Percentiles rank a stretch among this genome's conserved stretches.
phyloP scores from a whole-genome alignment of 2,329 filamentous ascomycete genomes.

The Phoma sp. region DNA sequence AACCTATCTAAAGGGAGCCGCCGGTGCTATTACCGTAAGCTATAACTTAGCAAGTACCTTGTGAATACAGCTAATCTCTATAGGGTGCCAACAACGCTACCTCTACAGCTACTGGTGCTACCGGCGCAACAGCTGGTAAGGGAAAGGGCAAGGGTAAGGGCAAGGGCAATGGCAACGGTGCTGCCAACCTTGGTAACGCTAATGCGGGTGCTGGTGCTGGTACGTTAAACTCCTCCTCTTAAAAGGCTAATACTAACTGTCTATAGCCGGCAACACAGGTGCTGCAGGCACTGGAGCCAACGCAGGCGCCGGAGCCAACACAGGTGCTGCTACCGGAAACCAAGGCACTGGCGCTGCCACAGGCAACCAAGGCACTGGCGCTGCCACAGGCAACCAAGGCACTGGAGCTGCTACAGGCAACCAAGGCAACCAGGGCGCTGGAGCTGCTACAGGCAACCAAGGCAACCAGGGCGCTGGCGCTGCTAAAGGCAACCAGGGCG shows the following conservation, averaged over 20 bases:
- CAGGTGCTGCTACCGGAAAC: not conserved
- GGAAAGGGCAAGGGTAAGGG: not conserved
- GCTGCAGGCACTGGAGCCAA: not conserved
- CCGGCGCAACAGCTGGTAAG: not conserved
- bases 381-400: not conserved
- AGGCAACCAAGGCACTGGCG: too few species aligned
- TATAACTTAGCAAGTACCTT: not conserved
- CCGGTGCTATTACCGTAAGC: slow-evolving; percentile 5
- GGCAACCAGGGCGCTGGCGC: too few species aligned
- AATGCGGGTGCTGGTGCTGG: not conserved
- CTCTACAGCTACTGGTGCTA: slow-evolving; percentile 1
- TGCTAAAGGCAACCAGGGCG: not conserved
- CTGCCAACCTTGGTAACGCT: too few species aligned
- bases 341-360: not conserved
- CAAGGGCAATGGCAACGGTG: not conserved
- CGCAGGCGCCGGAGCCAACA: not conserved
- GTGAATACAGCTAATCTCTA: not conserved
- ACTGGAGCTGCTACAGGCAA: too few species aligned
- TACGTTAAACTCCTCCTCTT: too few species aligned
- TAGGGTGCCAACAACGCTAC: slow-evolving; percentile 15
- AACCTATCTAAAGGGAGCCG: not conserved
- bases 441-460: not conserved
- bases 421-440: too few species aligned
- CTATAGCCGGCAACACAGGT: not conserved
- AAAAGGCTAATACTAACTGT: too few species aligned